Conservation (phyloP, 805 yeast genomes). For the Yarrowia sp. region DNA sequence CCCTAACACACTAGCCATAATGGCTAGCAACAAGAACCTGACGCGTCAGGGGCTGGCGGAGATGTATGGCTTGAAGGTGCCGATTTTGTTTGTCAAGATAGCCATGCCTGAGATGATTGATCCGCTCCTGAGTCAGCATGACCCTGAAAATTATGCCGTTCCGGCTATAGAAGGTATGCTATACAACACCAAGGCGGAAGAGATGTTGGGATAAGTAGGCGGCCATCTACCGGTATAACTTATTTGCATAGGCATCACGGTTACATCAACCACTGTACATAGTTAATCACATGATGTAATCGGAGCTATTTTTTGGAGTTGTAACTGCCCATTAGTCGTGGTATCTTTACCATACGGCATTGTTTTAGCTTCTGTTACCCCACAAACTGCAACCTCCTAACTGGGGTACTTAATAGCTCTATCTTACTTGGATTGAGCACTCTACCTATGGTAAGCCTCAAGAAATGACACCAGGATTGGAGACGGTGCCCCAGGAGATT, state of each 20-base stretch:
- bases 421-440: neutral
- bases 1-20: neutral
- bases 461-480: neutral
- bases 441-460: neutral
- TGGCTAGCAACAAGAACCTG: slow-evolving; percentile 10
- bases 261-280: neutral
- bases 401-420: neutral
- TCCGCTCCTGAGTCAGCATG: slow-evolving; percentile 8
- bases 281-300: neutral
- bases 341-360: neutral
- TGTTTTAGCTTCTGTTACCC: slow-evolving; percentile 3
- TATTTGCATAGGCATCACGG: neutral
- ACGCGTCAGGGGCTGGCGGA: slow-evolving; percentile 12
- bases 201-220: neutral
- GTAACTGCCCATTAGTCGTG: no score
- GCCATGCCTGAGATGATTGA: slow-evolving; percentile 1
- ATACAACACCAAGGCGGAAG: slow-evolving; percentile 3
- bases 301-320: no score
- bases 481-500: neutral
- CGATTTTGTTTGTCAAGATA: slow-evolving; percentile 10
- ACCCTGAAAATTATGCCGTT: slow-evolving; percentile 4
- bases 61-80: neutral
- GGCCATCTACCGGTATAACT: neutral
- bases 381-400: neutral
- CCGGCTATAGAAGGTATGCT: slow-evolving; percentile 15